phyloP scores from a whole-genome alignment of 2,329 filamentous ascomycete species.

The Pleurostoma richardsiae region DNA sequence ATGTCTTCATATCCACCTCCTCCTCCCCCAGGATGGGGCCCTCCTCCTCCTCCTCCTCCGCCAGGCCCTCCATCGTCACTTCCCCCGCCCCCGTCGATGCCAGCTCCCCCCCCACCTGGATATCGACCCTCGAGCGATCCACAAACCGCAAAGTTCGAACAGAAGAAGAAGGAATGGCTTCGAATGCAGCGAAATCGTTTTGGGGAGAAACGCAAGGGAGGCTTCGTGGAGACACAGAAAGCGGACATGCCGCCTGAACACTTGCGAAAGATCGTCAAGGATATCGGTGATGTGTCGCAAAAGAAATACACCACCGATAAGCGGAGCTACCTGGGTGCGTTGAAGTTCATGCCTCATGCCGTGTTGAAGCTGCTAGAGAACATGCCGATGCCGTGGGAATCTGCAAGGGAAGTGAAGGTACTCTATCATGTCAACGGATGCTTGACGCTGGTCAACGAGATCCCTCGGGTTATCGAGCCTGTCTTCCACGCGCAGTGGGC shows the following conservation, averaged over 20 bases:
- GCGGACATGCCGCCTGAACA: constrained; percentile 98
- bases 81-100: constrained; percentile 50
- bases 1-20: constrained; percentile 52
- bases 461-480: constrained; percentile 91
- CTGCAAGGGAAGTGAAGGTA: constrained; percentile 91
- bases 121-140: constrained; percentile 78
- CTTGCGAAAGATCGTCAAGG: constrained; percentile 94
- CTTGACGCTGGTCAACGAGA: constrained; percentile 93
- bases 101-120: constrained; percentile 76
- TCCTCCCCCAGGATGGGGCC: constrained; percentile 54
- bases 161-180: constrained; percentile 99
- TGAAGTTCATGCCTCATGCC: constrained; percentile 99
- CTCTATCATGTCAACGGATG: constrained; percentile 98
- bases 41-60: constrained; percentile 49
- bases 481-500: constrained; percentile 99
- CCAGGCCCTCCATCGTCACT: constrained; percentile 49
- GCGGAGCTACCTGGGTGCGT: constrained; percentile 89
- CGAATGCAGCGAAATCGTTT: constrained; percentile 87
- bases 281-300: constrained; percentile 98
- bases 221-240: constrained; percentile 97
- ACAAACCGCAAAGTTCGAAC: constrained; percentile 87
- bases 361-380: constrained; percentile 97
- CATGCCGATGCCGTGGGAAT: constrained; percentile 99
- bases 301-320: constrained; percentile 99
- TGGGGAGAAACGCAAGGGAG: constrained; percentile 92